phyloP scores from a whole-genome alignment of 345 rosid genomes.

The Heritiera fomes region DNA sequence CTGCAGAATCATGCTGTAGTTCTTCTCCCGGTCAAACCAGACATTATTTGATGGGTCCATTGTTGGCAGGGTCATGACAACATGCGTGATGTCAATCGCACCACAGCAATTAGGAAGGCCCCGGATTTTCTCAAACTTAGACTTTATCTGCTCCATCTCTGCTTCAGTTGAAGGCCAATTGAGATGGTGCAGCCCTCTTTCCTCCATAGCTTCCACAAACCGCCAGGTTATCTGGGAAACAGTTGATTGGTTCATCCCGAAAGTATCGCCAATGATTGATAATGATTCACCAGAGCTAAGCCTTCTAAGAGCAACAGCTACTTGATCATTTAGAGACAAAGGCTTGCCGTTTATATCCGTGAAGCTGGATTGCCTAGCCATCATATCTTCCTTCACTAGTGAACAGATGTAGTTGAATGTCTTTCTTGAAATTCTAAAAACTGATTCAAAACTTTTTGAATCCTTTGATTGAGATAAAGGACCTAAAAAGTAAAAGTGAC shows the following conservation, averaged over 20 bases:
- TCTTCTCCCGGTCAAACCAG: conserved; percentile 67
- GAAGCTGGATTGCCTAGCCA: conserved; percentile 52
- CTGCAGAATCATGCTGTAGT: conserved; percentile 74
- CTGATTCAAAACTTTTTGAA: conserved; percentile 56
- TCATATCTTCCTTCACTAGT: conserved; percentile 63
- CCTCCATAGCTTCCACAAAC: conserved; percentile 80
- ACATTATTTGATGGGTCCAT: conserved; percentile 57
- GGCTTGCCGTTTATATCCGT: conserved; percentile 49
- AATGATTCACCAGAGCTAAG: conserved; percentile 80
- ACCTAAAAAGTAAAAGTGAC: conserved; percentile 37
- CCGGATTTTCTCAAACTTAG: conserved; percentile 61
- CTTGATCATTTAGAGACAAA: conserved; percentile 55
- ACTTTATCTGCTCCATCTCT: conserved; percentile 49
- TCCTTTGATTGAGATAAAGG: conserved; percentile 41
- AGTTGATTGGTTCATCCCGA: conserved; percentile 69
- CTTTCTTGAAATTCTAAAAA: conserved; percentile 68
- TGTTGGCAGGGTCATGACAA: conserved; percentile 62
- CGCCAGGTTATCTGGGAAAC: conserved; percentile 82
- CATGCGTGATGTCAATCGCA: conserved; percentile 63
- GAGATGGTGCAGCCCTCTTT: conserved; percentile 61
- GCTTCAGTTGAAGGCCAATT: conserved; percentile 58
- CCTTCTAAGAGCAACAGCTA: conserved; percentile 73
- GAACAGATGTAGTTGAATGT: conserved; percentile 70
- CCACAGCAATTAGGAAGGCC: conserved; percentile 75
- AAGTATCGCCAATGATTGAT: conserved; percentile 57